Conservation (phyloP, 495 filamentous ascomycete genomes). For the Penicillium riverlandense region DNA sequence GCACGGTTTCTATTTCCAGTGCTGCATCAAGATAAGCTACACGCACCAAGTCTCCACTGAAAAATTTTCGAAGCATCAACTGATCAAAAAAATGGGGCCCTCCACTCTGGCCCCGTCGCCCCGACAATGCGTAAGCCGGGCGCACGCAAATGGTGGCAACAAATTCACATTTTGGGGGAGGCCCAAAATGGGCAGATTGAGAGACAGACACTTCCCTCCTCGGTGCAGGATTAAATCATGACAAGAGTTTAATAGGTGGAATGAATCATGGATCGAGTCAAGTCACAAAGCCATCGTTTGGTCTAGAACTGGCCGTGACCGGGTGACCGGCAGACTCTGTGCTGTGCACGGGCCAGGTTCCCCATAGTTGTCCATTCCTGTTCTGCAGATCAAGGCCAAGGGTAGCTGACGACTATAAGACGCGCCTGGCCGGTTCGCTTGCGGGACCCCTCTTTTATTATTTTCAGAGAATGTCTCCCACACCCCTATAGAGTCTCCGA, state of each 20-base stretch:
- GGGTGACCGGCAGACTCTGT: constrained; percentile 13
- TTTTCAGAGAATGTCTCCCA: too few relatives aligned
- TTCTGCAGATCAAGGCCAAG: constrained; percentile 3
- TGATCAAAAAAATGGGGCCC: constrained; percentile 14
- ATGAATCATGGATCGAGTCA: not conserved
- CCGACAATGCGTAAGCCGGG: too few relatives aligned
- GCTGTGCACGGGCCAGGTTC: constrained; percentile 14
- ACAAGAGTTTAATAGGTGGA: not conserved
- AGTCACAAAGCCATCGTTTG: not conserved
- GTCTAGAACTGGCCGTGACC: constrained; percentile 17
- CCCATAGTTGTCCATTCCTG: constrained; percentile 1
- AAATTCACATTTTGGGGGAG: too few relatives aligned
- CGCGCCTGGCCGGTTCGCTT: not conserved
- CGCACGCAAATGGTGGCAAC: too few relatives aligned
- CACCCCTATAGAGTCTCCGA: too few relatives aligned
- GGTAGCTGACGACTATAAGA: constrained; percentile 6
- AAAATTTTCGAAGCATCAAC: constrained; percentile 26
- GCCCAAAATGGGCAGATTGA: too few relatives aligned
- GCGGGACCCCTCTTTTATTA: not conserved
- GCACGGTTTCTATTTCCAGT: constrained; percentile 13
- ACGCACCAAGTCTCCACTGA: constrained; percentile 16
- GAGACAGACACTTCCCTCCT: too few relatives aligned
- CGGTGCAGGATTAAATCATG: too few relatives aligned
- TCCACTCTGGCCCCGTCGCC: constrained; percentile 4
- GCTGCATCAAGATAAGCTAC: constrained; percentile 20